These are phyloP conservation scores for Tetrapisispora namnaoensis DNA, from an alignment of 805 yeast species.

Conservation along the genomic window DNA sequence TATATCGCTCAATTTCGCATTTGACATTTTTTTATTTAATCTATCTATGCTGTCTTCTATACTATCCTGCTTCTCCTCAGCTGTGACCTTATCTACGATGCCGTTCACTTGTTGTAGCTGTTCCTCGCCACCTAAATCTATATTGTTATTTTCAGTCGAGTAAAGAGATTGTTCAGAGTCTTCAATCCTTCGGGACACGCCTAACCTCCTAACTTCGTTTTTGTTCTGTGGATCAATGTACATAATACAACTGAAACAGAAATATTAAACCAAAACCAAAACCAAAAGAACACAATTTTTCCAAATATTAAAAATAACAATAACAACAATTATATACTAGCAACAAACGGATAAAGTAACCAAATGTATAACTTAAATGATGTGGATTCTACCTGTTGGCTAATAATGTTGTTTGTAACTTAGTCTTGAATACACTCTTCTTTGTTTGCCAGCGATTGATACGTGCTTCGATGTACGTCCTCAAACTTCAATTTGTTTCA, in stretches of 20 bases:
- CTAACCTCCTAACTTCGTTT: conserved; percentile 8
- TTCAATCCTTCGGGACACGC: conserved; percentile 4
- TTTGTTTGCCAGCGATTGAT: too few species aligned
- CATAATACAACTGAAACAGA: conserved; percentile 4
- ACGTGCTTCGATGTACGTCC: too few species aligned
- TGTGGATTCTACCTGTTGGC: too few species aligned
- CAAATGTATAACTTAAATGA: too few species aligned
- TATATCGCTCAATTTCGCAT: not conserved
- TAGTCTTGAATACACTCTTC: too few species aligned
- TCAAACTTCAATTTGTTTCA: too few species aligned
- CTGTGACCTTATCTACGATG: not conserved
- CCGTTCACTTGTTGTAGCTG: not conserved
- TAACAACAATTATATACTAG: too few species aligned
- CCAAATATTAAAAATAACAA: too few species aligned
- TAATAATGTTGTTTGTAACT: too few species aligned
- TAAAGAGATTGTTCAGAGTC: not conserved
- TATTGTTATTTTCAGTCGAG: not conserved
- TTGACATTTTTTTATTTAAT: not conserved
- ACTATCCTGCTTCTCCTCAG: not conserved
- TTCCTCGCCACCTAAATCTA: too few species aligned
- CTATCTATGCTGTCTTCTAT: not conserved
- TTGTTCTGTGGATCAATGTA: conserved; percentile 12
- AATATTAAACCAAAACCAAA: not conserved
- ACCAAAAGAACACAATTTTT: too few species aligned
- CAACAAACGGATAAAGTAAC: too few species aligned